Evolutionary conservation across 129 eudicot genomes (phyloP).

Genomic region (Oenanthe sinensis): DNA sequence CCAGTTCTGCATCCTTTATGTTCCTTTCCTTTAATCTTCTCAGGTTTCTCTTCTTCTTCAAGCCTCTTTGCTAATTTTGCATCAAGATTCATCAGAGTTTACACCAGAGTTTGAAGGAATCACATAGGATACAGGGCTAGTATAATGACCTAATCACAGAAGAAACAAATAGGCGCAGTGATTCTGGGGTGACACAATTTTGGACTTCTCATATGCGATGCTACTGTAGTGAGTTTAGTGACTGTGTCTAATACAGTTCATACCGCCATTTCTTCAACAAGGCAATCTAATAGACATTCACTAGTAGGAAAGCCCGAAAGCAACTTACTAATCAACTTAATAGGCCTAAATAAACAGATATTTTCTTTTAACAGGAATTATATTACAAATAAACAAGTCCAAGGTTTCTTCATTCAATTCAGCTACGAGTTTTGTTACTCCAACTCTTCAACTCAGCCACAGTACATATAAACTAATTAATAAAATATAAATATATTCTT

Average conservation of each 20-base stretch:
- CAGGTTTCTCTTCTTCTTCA: too few species aligned
- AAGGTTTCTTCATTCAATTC: neutral
- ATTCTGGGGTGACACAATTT: too few species aligned
- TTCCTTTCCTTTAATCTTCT: too few species aligned
- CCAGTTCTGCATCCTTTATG: too few species aligned
- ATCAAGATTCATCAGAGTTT: too few species aligned
- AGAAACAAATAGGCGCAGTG: neutral
- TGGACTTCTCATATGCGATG: neutral
- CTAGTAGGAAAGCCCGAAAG: neutral
- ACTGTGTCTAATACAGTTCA: neutral
- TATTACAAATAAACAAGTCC: neutral
- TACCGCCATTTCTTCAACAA: neutral
- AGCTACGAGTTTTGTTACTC: neutral
- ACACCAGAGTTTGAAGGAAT: too few species aligned
- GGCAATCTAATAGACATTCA: neutral
- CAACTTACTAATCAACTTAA: neutral
- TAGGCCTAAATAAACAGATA: neutral
- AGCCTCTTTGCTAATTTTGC: too few species aligned
- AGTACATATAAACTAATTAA: too few species aligned
- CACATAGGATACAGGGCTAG: neutral
- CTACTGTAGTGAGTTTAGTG: neutral
- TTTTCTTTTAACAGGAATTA: too few species aligned
- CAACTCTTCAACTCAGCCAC: neutral
- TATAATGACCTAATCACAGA: neutral
- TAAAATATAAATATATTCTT: too few species aligned